Evolutionary conservation across 2,329 filamentous ascomycete species (phyloP).

Genomic region (Ophiostoma tasmaniense): DNA sequence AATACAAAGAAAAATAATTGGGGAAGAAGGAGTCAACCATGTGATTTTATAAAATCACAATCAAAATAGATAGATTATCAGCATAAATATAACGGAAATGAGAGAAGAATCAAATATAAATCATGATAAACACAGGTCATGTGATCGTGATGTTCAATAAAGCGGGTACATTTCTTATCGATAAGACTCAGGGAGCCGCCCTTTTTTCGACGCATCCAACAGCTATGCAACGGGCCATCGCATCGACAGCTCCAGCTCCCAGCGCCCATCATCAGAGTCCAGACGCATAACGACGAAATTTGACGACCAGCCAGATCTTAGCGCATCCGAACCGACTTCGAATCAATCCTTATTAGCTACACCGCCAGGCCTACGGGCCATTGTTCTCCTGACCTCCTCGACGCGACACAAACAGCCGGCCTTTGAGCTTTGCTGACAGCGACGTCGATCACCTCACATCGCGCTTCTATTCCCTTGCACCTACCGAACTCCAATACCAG

Average conservation of each 20-base stretch:
- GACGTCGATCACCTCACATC: not conserved
- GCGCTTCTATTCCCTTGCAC: not conserved
- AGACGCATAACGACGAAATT: not conserved
- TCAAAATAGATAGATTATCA: no score
- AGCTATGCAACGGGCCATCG: not conserved
- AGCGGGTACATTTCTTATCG: not conserved
- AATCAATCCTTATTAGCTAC: not conserved
- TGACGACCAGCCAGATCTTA: not conserved
- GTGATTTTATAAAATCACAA: no score
- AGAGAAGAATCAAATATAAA: not conserved
- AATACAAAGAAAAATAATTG: no score
- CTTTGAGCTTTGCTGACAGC: not conserved
- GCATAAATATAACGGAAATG: not conserved
- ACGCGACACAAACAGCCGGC: constrained; percentile 3
- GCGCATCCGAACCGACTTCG: not conserved
- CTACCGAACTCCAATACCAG: not conserved
- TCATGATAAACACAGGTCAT: not conserved
- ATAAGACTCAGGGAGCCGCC: not conserved
- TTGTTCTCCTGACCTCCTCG: not conserved
- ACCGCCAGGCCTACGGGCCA: constrained; percentile 15
- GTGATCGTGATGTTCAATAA: not conserved
- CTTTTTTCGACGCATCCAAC: not conserved
- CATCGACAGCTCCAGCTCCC: not conserved
- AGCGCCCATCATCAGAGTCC: not conserved
- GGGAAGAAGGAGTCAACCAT: no score